Evolutionary conservation across 257 asterid species (phyloP).

Genomic region (Ligustrum vulgare): DNA sequence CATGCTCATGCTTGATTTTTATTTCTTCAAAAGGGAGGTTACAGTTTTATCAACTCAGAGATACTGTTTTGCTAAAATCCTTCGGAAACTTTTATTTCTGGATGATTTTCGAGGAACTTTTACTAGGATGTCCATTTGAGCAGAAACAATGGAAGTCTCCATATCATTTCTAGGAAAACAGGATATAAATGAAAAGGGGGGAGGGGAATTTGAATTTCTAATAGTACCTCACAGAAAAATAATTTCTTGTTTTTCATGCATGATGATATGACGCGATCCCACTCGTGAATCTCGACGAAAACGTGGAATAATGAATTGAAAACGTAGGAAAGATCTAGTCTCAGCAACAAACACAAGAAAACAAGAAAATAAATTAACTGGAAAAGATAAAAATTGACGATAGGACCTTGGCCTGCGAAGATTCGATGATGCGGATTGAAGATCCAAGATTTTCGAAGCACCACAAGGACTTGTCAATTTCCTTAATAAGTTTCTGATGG

Average conservation of each 20-base stretch:
- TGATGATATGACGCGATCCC: too few relatives aligned
- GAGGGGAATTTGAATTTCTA: neutral
- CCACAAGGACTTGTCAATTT: too few relatives aligned
- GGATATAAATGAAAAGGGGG: neutral
- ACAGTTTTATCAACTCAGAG: neutral
- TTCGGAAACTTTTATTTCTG: neutral
- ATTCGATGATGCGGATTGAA: too few relatives aligned
- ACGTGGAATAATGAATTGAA: too few relatives aligned
- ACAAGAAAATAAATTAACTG: too few relatives aligned
- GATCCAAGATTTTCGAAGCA: too few relatives aligned
- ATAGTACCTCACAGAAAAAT: neutral
- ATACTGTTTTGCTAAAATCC: neutral
- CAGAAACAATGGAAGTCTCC: neutral
- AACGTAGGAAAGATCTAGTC: too few relatives aligned
- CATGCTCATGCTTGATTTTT: neutral
- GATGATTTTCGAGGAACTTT: neutral
- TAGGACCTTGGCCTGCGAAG: too few relatives aligned
- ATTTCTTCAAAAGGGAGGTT: neutral
- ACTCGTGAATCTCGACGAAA: too few relatives aligned
- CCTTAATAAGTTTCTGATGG: too few relatives aligned
- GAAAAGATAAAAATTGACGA: too few relatives aligned
- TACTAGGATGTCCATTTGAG: neutral
- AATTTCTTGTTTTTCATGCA: neutral
- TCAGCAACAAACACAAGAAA: too few relatives aligned
- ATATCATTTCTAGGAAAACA: neutral